Conservation (phyloP, 108 stramenopile species). For the Discostella pseudostelligera region DNA sequence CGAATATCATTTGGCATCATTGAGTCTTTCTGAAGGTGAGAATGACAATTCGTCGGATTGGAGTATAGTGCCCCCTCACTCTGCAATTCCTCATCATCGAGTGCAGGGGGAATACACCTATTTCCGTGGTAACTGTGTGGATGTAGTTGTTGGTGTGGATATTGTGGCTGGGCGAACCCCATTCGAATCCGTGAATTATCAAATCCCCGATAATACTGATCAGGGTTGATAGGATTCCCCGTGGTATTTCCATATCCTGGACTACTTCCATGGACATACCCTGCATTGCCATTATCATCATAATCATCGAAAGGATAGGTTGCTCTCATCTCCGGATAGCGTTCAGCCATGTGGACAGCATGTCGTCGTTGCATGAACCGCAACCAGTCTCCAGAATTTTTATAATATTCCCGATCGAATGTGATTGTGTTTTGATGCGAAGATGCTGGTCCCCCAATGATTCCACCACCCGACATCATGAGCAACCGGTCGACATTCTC, state of each 20-base stretch:
- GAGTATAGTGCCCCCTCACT: not conserved
- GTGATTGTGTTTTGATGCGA: not conserved
- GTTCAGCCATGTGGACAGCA: not conserved
- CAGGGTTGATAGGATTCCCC: not conserved
- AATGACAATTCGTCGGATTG: too few relatives aligned
- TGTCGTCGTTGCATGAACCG: conserved; percentile 20
- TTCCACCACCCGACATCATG: conserved; percentile 5
- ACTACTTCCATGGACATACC: not conserved
- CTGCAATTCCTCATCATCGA: not conserved
- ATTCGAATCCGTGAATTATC: conserved; percentile 37
- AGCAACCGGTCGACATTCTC: conserved; percentile 34
- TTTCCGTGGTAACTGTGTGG: not conserved
- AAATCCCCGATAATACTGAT: conserved; percentile 29
- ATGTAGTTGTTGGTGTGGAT: not conserved
- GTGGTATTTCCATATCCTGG: not conserved
- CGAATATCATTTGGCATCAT: too few relatives aligned
- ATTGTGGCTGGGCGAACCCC: conserved; percentile 11
- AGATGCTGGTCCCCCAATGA: conserved; percentile 4
- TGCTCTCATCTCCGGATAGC: not conserved
- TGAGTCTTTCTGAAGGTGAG: too few relatives aligned
- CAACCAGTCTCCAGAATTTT: conserved; percentile 17
- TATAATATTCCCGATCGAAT: conserved; percentile 32
- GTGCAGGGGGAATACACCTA: not conserved
- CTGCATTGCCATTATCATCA: not conserved
- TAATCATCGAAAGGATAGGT: not conserved